These are phyloP conservation scores for Suillus spraguei DNA, from an alignment of 768 basidiomycete genomes.

Conservation along the genomic window DNA sequence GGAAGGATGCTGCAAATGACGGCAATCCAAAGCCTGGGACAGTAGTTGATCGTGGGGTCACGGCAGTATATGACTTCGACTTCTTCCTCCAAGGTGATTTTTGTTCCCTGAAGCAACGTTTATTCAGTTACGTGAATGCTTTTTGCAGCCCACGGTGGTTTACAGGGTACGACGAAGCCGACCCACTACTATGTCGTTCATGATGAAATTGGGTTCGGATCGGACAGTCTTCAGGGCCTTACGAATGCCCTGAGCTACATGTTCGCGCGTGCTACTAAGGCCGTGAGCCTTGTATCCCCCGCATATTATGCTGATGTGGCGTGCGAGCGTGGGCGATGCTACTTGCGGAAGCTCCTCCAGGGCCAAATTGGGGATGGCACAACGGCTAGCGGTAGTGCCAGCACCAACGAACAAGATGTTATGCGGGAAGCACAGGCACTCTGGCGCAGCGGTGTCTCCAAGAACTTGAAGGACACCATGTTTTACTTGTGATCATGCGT, in stretches of 20 bases:
- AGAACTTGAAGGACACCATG: constrained; percentile 67
- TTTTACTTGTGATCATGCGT: constrained; percentile 59
- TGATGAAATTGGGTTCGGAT: constrained; percentile 52
- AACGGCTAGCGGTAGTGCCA: constrained; percentile 37
- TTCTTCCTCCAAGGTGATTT: constrained; percentile 54
- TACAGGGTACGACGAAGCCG: constrained; percentile 51
- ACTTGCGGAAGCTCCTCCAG: constrained; percentile 50
- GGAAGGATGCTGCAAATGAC: constrained; percentile 40
- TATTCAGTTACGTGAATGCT: background rate
- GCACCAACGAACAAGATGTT: constrained; percentile 49
- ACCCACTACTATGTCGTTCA: constrained; percentile 59
- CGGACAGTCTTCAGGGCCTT: constrained; percentile 55
- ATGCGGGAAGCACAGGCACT: constrained; percentile 51
- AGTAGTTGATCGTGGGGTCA: constrained; percentile 56
- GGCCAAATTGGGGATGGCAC: constrained; percentile 32
- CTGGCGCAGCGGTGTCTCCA: constrained; percentile 61
- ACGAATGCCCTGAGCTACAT: constrained; percentile 57
- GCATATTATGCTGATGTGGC: constrained; percentile 49
- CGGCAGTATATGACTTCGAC: constrained; percentile 55
- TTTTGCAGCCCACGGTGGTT: constrained; percentile 42
- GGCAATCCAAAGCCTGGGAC: constrained; percentile 57
- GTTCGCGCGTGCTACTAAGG: constrained; percentile 61
- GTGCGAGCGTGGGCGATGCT: constrained; percentile 57
- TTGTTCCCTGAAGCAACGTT: constrained; percentile 2
- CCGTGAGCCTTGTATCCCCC: constrained; percentile 39